Base-by-base conservation (phyloP, 495 filamentous ascomycete species). In the Cetradonia linearis region DNA sequence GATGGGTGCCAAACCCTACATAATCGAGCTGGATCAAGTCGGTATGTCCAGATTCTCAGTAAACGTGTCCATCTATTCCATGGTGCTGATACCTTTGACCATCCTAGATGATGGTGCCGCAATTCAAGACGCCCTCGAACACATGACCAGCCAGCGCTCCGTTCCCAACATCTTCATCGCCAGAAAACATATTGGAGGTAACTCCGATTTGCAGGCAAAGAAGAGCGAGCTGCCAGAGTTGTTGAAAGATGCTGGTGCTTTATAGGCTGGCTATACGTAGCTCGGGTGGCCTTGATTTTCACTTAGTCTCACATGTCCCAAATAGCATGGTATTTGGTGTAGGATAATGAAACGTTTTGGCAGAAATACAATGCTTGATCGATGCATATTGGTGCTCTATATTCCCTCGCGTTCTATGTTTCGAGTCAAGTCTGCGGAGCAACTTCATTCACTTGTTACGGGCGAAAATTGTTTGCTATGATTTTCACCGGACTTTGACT, bases 151-250 rank as follows among this genome's bases (percentile, higher is more conserved):
- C 66, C 94, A 99, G 79, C 75, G 82, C 66, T 91, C 86, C 62
- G 93, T 99, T 9, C 93, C 93, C 58, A 96, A 95, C 75, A 88
- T 96, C 76, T 99, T 85, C 78, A 96, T 99, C 76, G 72, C 73
- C 65, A 71, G 91, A 78, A 72, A 90, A 72, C 93, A 96, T 74
- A 93, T 99, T 70, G 92, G 93, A 42, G 93, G 93, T 54, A 96
- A 97, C 81, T 95, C 90, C 7, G 94, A 97, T 68, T 73, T 98
- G 60, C 89, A 96, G 76, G 78, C 71, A 2, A 78, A 71, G 71
- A 84, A 82, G 74, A 46, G 28, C 0, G 66, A 87, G 57, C 66
- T 92, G 40, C 74, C 76, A 1, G 52, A 60, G 10, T 67, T 91
- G 69, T 71, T 92, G 70, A 80, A 81, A 74, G 76, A 74, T 33